Base-by-base conservation (phyloP, 345 rosid genomes). In the Bruguiera gymnorhiza region DNA sequence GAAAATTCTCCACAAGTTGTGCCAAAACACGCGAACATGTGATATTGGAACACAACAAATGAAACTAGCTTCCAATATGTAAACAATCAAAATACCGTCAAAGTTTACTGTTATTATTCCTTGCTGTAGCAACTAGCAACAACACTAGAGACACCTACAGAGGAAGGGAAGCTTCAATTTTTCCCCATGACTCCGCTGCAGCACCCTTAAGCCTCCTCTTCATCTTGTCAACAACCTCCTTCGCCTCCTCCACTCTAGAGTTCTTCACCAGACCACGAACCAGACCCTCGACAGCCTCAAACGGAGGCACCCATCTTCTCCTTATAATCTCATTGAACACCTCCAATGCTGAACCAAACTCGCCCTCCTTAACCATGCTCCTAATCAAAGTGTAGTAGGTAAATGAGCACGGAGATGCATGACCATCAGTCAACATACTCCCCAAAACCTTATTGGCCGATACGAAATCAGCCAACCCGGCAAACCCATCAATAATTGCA, bases 251-350 rank as follows among this genome's bases (percentile, higher is more conserved):
- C 1, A 36, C 63, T 53, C 60, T 70, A 0, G 78, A 73, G 62
- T 31, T 63, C 64, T 76, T 65, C 50, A 70, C 66, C 77, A 80
- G 64, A 62, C 83, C 78, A 19, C 70, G 69, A 23, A 76, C 58
- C 39, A 80, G 67, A 62, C 78, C 71, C 62, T 43, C 70, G 73
- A 59, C 63, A 1, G 73, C 73, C 61, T 73, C 76, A 46, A 76
- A 80, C 19, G 78, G 80, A 20, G 83, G 80, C 60, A 80, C 67
- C 83, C 83, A 80, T 57, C 68, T 76, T 30, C 76, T 73, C 78
- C 27, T 76, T 30, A 76, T 55, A 27, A 73, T 76, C 67, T 73
- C 78, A 77, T 11, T 66, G 11, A 70, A 73, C 56, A 70, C 66
- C 71, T 70, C 80, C 67, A 80, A 60, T 8, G 78, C 83, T 2